A percentile compares a stretch with the other conserved stretches of the same genome.
These are phyloP conservation scores for Thalassiosira exigua DNA, from an alignment of 352 stramenopile species.

Conservation along the genomic window DNA sequence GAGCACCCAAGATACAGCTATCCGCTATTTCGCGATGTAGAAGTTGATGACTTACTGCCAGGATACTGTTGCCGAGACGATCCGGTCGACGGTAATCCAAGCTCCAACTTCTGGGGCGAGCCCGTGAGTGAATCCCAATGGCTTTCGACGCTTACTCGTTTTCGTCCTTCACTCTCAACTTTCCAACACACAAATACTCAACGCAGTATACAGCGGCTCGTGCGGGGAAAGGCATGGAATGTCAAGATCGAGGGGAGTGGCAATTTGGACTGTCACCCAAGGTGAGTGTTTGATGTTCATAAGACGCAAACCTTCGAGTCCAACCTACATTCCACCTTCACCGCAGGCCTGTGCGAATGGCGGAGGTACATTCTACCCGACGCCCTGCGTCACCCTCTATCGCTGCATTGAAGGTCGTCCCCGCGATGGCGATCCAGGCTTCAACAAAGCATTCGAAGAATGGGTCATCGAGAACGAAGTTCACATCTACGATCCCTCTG, in stretches of 20 bases:
- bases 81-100: not conserved
- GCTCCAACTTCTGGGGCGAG: not conserved
- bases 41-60: not conserved
- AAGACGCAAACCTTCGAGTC: no score
- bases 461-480: constrained; percentile 8
- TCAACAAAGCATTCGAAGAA: not conserved
- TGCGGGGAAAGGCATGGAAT: not conserved
- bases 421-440: not conserved
- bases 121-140: no score
- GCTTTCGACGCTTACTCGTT: no score
- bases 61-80: constrained; percentile 4
- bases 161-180: not conserved
- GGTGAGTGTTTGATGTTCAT: no score
- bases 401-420: not conserved
- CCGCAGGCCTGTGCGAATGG: not conserved
- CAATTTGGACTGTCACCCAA: constrained; percentile 2
- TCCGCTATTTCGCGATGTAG: not conserved
- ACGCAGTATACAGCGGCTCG: constrained; percentile 4
- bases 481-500: constrained; percentile 5
- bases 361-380: not conserved
- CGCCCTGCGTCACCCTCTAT: constrained; percentile 4
- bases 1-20: not conserved
- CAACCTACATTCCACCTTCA: no score
- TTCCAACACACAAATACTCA: not conserved
- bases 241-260: constrained; percentile 2